These are phyloP conservation scores for Plenodomus biglobosus DNA, from an alignment of 2,329 filamentous ascomycete genomes.

Conservation along the genomic window DNA sequence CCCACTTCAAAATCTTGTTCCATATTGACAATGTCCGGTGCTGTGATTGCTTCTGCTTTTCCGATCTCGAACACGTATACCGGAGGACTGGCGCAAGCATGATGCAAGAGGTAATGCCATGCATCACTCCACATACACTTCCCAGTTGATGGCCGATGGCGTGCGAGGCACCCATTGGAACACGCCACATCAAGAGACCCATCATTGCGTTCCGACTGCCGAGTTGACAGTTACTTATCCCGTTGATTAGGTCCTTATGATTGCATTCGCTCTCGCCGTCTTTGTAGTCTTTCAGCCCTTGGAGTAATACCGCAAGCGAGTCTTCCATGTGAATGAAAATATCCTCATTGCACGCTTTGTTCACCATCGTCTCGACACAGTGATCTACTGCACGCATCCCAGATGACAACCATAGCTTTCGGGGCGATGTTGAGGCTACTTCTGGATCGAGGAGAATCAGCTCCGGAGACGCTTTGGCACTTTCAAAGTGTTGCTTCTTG, in stretches of 20 bases:
- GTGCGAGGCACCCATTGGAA: conserved; percentile 25
- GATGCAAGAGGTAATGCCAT: conserved; percentile 26
- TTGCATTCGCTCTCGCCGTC: conserved; percentile 15
- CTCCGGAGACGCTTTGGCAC: conserved; percentile 17
- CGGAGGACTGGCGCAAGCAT: conserved; percentile 23
- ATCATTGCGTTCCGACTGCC: conserved; percentile 26
- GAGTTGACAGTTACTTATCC: conserved; percentile 23
- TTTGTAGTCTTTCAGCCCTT: conserved; percentile 20
- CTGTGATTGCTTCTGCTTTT: conserved; percentile 12
- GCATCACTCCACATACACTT: conserved; percentile 23
- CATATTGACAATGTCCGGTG: conserved; percentile 20
- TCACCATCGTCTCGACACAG: conserved; percentile 32
- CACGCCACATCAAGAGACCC: conserved; percentile 16
- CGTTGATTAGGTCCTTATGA: conserved; percentile 15
- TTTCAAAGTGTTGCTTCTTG: conserved; percentile 32
- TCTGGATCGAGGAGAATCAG: conserved; percentile 28
- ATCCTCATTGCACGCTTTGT: conserved; percentile 12
- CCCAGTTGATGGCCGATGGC: conserved; percentile 28
- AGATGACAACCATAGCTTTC: conserved; percentile 29
- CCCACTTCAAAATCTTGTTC: conserved; percentile 18
- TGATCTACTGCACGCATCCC: conserved; percentile 35
- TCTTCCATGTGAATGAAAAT: conserved; percentile 22
- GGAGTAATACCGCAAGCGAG: conserved; percentile 22
- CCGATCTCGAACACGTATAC: conserved; percentile 13
- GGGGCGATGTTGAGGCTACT: conserved; percentile 26